Evolutionary conservation across 768 basidiomycete species (phyloP).

Genomic region (Kwoniella europaea): DNA sequence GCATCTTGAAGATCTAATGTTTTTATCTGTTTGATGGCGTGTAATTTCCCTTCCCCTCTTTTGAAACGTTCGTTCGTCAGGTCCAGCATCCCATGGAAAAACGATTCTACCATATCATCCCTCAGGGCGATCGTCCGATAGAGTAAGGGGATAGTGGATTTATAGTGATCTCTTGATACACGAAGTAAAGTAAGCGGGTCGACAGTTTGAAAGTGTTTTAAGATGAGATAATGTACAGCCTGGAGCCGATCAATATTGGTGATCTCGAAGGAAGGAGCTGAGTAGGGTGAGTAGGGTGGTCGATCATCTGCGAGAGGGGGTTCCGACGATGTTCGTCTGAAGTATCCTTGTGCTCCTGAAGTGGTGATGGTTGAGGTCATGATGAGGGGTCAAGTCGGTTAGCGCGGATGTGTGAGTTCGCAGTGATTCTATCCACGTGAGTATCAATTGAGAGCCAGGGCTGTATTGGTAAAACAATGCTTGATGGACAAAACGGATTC

Average conservation of each 20-base stretch:
- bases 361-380: too few relatives aligned
- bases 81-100: constrained; percentile 1
- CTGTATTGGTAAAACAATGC: too few relatives aligned
- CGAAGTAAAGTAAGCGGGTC: background rate
- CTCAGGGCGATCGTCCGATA: background rate
- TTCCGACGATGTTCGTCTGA: too few relatives aligned
- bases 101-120: background rate
- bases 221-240: constrained; percentile 1
- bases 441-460: too few relatives aligned
- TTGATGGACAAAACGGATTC: too few relatives aligned
- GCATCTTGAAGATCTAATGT: background rate
- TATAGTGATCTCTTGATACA: constrained; percentile 1
- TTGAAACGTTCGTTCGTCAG: background rate
- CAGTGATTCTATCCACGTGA: too few relatives aligned
- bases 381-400: too few relatives aligned
- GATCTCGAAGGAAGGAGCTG: background rate
- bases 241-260: background rate
- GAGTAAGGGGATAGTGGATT: background rate
- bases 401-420: too few relatives aligned
- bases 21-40: background rate
- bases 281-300: background rate
- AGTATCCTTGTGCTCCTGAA: too few relatives aligned
- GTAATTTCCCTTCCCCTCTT: background rate
- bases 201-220: background rate
- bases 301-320: too few relatives aligned